These are phyloP conservation scores for Pyrrhoderma noxium DNA, from an alignment of 1,284 basidiomycete genomes.

Conservation along the genomic window DNA sequence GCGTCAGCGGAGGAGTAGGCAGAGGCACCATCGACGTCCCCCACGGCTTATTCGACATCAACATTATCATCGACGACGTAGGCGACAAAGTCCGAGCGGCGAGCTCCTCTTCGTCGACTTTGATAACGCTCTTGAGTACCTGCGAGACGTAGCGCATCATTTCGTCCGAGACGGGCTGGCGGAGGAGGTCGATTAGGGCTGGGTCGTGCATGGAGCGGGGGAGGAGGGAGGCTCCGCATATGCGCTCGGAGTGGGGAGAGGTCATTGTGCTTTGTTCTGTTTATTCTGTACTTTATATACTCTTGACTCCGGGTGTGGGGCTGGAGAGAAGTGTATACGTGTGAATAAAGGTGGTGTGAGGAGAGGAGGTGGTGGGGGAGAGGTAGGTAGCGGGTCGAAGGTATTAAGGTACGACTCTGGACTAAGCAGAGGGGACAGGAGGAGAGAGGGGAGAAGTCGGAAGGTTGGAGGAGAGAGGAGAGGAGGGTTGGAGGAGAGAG, in stretches of 20 bases:
- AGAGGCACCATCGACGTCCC: slow-evolving; percentile 28
- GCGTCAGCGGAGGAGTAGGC: slow-evolving; percentile 50
- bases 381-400: too few relatives aligned
- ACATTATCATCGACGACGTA: slow-evolving; percentile 47
- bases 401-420: too few relatives aligned
- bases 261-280: neutral
- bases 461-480: neutral
- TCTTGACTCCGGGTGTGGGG: too few relatives aligned
- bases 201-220: slow-evolving; percentile 66
- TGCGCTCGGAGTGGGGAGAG: slow-evolving; percentile 5
- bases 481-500: too few relatives aligned
- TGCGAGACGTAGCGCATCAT: slow-evolving; percentile 76
- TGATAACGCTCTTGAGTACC: slow-evolving; percentile 57
- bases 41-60: too few relatives aligned
- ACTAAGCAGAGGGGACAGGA: neutral
- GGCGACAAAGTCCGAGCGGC: too few relatives aligned
- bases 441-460: neutral
- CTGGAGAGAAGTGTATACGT: neutral
- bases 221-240: slow-evolving; percentile 53
- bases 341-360: too few relatives aligned
- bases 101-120: neutral
- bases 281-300: too few relatives aligned
- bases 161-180: slow-evolving; percentile 67
- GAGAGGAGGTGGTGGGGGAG: neutral
- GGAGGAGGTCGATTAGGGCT: slow-evolving; percentile 70